phyloP scores from a whole-genome alignment of 441 rosid genomes.

The Gossypium armourianum region DNA sequence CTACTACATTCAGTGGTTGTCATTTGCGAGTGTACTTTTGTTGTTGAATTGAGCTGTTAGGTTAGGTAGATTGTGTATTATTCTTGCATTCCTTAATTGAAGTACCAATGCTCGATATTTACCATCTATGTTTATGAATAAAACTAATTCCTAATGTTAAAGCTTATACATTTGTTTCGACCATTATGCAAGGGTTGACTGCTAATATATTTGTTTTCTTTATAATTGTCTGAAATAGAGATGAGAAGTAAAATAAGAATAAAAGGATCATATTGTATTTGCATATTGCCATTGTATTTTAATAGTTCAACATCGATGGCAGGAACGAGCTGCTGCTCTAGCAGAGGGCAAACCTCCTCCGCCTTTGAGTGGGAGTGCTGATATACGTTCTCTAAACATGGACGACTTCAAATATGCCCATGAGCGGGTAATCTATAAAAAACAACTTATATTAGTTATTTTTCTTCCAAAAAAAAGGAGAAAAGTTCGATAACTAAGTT shows the following conservation, averaged over 20 bases:
- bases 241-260: not conserved
- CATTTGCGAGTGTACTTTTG: not conserved
- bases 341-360: slow-evolving; percentile 62
- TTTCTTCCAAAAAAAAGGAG: not conserved
- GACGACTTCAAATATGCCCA: slow-evolving; percentile 61
- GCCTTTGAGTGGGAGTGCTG: slow-evolving; percentile 53
- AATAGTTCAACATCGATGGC: slow-evolving; percentile 14
- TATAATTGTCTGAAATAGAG: not conserved
- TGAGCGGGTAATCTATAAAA: slow-evolving; percentile 42
- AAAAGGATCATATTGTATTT: not conserved
- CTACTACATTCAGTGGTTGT: not conserved
- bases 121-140: not conserved
- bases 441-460: not conserved
- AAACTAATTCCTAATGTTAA: not conserved
- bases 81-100: not conserved
- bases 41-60: not conserved
- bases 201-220: not conserved
- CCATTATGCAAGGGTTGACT: not conserved
- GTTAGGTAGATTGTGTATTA: not conserved
- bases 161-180: not conserved
- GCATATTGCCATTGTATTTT: not conserved
- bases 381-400: slow-evolving; percentile 51
- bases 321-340: slow-evolving; percentile 53
- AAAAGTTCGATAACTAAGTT: not conserved
- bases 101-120: not conserved